Evolutionary conservation across 352 stramenopile species (phyloP).

Genomic region (Phytopythium litorale): DNA sequence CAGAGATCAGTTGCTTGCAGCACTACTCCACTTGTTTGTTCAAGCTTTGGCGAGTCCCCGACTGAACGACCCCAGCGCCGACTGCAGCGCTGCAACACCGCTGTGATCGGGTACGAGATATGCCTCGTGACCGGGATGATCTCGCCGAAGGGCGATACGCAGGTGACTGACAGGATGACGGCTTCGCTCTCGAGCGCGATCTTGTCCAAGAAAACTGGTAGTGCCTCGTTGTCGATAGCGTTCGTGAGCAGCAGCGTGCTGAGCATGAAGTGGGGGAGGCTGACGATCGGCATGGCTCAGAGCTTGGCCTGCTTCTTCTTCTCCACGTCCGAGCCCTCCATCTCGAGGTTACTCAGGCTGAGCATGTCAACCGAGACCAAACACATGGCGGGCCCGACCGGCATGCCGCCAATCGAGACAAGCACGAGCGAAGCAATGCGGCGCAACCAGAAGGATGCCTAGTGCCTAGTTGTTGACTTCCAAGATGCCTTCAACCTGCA

Average conservation of each 20-base stretch:
- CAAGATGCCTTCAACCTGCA: too few relatives aligned
- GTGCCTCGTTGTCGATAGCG: slow-evolving; percentile 89
- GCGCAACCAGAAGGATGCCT: slow-evolving; percentile 52
- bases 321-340: slow-evolving; percentile 66
- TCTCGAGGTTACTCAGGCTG: slow-evolving; percentile 75
- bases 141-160: slow-evolving; percentile 95
- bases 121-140: slow-evolving; percentile 90
- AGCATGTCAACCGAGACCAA: slow-evolving; percentile 76
- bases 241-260: slow-evolving; percentile 95
- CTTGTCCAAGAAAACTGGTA: slow-evolving; percentile 92
- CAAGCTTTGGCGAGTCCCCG: too few relatives aligned
- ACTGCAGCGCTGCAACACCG: too few relatives aligned
- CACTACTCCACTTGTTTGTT: too few relatives aligned
- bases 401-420: slow-evolving; percentile 52
- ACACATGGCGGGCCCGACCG: slow-evolving; percentile 79
- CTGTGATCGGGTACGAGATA: slow-evolving; percentile 88
- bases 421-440: slow-evolving; percentile 39
- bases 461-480: too few relatives aligned
- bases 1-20: too few relatives aligned
- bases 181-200: slow-evolving; percentile 80
- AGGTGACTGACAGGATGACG: slow-evolving; percentile 92
- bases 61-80: too few relatives aligned
- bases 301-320: slow-evolving; percentile 57
- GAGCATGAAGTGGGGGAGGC: slow-evolving; percentile 90
- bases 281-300: slow-evolving; percentile 88